Conservation (phyloP, 805 yeast species). For the Hanseniaspora occidentalis region DNA sequence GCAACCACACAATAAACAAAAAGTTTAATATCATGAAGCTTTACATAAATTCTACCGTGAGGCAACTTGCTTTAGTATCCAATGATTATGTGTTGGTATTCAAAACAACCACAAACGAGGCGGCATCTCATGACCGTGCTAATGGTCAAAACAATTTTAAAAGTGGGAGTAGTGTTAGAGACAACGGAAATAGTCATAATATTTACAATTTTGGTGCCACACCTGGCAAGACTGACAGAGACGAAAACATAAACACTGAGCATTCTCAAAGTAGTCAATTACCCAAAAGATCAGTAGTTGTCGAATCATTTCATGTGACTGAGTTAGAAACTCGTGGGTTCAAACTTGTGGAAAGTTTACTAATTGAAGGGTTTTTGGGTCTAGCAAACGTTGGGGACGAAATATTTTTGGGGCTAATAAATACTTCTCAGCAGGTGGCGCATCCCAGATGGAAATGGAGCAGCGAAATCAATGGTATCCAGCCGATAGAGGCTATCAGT, state of each 20-base stretch:
- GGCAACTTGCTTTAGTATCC: slow-evolving; percentile 57
- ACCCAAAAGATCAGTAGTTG: slow-evolving; percentile 26
- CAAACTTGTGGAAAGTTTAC: slow-evolving; percentile 9
- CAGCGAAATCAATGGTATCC: slow-evolving; percentile 7
- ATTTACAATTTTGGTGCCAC: slow-evolving; percentile 1
- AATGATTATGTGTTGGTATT: slow-evolving; percentile 48
- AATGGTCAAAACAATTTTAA: slow-evolving; percentile 17
- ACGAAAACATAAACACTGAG: slow-evolving; percentile 13
- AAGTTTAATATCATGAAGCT: slow-evolving; percentile 41
- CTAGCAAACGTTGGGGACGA: slow-evolving; percentile 40
- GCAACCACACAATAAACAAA: slow-evolving; percentile 1
- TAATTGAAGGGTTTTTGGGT: slow-evolving; percentile 50
- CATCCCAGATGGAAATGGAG: slow-evolving; percentile 32
- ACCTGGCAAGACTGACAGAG: not conserved
- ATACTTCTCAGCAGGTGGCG: slow-evolving; percentile 42
- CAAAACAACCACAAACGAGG: slow-evolving; percentile 16
- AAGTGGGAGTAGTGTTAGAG: slow-evolving; percentile 3
- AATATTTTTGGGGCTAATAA: slow-evolving; percentile 46
- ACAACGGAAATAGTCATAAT: slow-evolving; percentile 1
- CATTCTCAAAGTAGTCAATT: slow-evolving; percentile 13
- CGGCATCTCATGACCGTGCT: not conserved
- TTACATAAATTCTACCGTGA: slow-evolving; percentile 48
- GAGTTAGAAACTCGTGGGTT: slow-evolving; percentile 26
- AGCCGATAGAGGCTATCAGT: slow-evolving; percentile 37
- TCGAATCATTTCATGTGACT: slow-evolving; percentile 40